Evolutionary conservation across 768 basidiomycete species (phyloP), one percentile per base, ranked within the genome.

Genomic region (Russula ochroleuca): DNA sequence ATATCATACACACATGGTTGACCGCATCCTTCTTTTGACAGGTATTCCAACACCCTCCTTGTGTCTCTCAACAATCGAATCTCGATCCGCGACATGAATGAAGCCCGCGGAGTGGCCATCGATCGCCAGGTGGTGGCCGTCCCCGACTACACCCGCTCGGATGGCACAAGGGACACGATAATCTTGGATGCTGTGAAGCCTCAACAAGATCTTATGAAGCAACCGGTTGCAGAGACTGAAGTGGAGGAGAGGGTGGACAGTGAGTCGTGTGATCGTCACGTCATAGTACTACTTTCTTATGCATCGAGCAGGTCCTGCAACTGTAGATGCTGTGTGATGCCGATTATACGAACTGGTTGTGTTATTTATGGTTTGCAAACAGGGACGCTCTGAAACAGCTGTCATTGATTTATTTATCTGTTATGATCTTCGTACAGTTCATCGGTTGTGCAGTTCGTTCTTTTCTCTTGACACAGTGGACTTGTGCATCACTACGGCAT

Each of bases 31-130:
- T 21, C 4, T 37, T 37, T 53, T 21, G 52, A 40, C 31, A 64
- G 63, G 15, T 69, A 67, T 57, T 67, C 71, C 3, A 72, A 72
- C 61, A 72, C 72, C 0, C 64, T 72, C 21, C 70, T 72, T 21
- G 69, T 71, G 28, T 55, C 68, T 2, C 67, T 72, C 62, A 72
- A 72, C 45, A 63, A 63, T 47, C 61, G 61, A 31, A 43, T 65
- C 19, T 57, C 55, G 10, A 43, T 65, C 23, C 61, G 64, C 13
- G 35, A 53, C 13, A 13, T 3, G 7, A 19, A 35, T 2, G n/a
- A 19, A 9, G 10, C 35, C 28, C 49, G 9, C 9, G 28, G 49
- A 23, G 21, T 2, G 7, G 35, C 37, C 15, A 19, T 23, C 3
- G 43, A 21, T 21, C 5, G 1, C 43, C n/a, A 21, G 21, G 8